A percentile compares a stretch with the other conserved stretches of the same genome.
phyloP scores from a whole-genome alignment of 129 eudicot species.

The Flaveria sonorensis region DNA sequence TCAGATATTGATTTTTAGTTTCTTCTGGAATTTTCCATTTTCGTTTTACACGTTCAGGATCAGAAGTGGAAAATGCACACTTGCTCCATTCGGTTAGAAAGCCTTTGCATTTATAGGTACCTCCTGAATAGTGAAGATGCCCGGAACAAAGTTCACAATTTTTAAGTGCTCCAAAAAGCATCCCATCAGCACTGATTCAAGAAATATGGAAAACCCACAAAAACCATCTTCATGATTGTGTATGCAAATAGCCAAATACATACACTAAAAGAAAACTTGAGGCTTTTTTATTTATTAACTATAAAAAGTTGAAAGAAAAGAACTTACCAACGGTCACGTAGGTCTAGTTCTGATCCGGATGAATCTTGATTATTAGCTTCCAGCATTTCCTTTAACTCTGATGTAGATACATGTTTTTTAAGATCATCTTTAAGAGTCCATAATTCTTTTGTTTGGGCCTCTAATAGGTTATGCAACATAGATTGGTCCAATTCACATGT shows the following conservation, averaged over 20 bases:
- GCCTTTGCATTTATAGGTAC: conserved; percentile 78
- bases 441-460: conserved; percentile 72
- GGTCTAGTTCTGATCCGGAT: conserved; percentile 76
- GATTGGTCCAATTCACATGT: conserved; percentile 37
- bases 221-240: not conserved
- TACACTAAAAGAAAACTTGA: not conserved
- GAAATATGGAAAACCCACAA: conserved; percentile 11
- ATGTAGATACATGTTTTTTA: conserved; percentile 57
- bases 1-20: conserved; percentile 62
- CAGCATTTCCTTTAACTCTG: conserved; percentile 78
- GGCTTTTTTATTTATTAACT: not conserved
- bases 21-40: conserved; percentile 90
- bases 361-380: conserved; percentile 72
- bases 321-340: conserved; percentile 87
- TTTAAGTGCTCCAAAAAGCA: conserved; percentile 81
- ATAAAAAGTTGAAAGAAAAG: conserved; percentile 14
- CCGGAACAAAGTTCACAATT: conserved; percentile 71
- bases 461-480: conserved; percentile 53
- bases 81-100: conserved; percentile 83
- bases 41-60: conserved; percentile 68
- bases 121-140: conserved; percentile 70
- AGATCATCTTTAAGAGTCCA: conserved; percentile 94
- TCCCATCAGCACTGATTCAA: conserved; percentile 80
- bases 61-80: conserved; percentile 72
- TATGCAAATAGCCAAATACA: not conserved